phyloP scores from a whole-genome alignment of 441 rosid species.

The Dalechampia spathulata region DNA sequence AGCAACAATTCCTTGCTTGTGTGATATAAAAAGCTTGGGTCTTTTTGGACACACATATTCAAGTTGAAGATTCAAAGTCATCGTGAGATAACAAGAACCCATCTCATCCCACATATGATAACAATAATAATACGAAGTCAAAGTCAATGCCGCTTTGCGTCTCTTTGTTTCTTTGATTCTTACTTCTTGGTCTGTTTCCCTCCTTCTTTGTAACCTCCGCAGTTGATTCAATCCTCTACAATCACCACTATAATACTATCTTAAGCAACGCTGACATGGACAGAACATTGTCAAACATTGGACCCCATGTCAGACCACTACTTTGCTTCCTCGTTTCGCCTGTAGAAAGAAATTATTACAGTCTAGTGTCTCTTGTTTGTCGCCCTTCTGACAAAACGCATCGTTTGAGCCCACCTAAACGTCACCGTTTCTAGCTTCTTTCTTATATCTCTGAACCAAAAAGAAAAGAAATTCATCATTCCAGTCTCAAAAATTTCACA shows the following conservation, averaged over 20 bases:
- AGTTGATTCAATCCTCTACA: background rate
- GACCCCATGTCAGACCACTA: background rate
- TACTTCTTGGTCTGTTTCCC: background rate
- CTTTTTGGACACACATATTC: background rate
- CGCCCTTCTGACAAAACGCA: background rate
- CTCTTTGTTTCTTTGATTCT: too few species aligned
- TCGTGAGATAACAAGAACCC: too few species aligned
- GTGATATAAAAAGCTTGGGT: background rate
- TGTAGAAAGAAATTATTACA: background rate
- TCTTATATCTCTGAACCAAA: background rate
- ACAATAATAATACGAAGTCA: background rate
- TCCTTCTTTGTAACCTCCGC: constrained; percentile 7
- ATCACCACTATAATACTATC: background rate
- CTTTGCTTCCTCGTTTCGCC: background rate
- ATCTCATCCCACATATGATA: too few species aligned
- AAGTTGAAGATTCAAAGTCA: background rate
- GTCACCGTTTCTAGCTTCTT: background rate
- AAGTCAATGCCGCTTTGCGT: background rate
- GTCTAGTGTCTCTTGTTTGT: background rate
- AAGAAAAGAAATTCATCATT: too few species aligned
- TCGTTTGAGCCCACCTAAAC: background rate
- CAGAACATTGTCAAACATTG: background rate
- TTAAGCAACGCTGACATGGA: background rate
- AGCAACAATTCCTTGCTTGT: background rate
- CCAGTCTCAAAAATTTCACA: background rate